phyloP scores from a whole-genome alignment of 768 basidiomycete species.

The Boletellus ananas region DNA sequence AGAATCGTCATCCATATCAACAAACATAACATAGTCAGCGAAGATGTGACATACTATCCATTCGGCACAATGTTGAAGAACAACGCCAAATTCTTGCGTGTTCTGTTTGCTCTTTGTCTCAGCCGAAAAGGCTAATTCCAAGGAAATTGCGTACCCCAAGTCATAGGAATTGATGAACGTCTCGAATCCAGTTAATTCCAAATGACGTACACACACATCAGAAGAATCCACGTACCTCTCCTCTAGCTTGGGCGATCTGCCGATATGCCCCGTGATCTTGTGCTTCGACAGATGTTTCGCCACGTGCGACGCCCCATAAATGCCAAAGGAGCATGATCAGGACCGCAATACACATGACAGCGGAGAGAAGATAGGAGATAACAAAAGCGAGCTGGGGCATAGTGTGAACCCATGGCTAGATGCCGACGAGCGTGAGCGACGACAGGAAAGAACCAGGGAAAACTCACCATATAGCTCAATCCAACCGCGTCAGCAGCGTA shows the following conservation, averaged over 20 bases:
- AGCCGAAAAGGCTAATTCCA: not conserved
- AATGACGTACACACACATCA: not conserved
- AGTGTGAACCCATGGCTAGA: conserved; percentile 50
- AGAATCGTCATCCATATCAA: not conserved
- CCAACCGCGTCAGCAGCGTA: conserved; percentile 58
- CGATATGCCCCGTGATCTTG: conserved; percentile 84
- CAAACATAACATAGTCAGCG: not conserved
- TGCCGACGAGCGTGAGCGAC: not conserved
- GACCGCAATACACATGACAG: conserved; percentile 73
- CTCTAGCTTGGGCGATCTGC: conserved; percentile 60
- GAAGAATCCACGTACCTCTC: conserved; percentile 51
- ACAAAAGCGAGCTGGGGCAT: conserved; percentile 70
- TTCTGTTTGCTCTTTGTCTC: conserved; percentile 25
- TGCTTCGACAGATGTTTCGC: conserved; percentile 87
- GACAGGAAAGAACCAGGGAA: too few relatives aligned
- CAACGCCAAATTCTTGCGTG: conserved; percentile 62
- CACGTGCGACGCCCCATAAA: conserved; percentile 62
- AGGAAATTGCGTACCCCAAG: conserved; percentile 53
- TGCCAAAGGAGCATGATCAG: conserved; percentile 72
- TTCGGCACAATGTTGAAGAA: conserved; percentile 84
- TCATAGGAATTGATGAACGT: conserved; percentile 90
- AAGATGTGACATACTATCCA: conserved; percentile 67
- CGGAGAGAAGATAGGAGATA: conserved; percentile 69
- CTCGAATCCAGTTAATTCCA: conserved; percentile 33
- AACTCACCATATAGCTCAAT: conserved; percentile 42